Conservation (phyloP, 768 basidiomycete genomes). For the Podaxis rugospora region DNA sequence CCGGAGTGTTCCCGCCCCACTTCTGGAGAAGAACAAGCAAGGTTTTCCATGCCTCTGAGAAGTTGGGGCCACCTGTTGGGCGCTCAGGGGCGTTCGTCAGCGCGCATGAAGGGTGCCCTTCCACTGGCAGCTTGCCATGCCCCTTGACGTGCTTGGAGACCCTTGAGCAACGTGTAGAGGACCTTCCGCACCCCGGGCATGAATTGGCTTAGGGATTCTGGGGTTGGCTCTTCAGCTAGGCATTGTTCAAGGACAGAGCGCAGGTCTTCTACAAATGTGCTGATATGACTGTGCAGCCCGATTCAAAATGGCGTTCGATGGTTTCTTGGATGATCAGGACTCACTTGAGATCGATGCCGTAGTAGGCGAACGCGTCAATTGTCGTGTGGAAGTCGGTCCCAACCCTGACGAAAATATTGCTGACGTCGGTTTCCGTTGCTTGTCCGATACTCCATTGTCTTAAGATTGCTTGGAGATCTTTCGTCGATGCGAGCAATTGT, state of each 20-base stretch:
- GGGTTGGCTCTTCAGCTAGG: conserved; percentile 74
- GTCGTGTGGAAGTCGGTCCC: conserved; percentile 87
- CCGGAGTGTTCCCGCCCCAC: not conserved
- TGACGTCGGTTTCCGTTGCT: conserved; percentile 68
- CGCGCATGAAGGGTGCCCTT: not conserved
- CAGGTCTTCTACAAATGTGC: conserved; percentile 57
- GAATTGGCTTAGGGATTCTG: conserved; percentile 66
- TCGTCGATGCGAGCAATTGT: conserved; percentile 75
- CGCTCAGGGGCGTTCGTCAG: conserved; percentile 4
- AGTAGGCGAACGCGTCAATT: conserved; percentile 67
- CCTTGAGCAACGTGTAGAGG: conserved; percentile 78
- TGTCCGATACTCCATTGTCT: conserved; percentile 60
- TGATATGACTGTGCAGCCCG: conserved; percentile 47
- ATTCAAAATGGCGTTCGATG: not conserved
- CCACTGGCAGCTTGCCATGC: conserved; percentile 29
- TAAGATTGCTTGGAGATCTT: conserved; percentile 71
- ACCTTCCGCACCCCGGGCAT: conserved; percentile 80
- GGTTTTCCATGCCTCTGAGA: not conserved
- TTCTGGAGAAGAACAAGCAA: not conserved
- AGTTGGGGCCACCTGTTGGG: conserved; percentile 1
- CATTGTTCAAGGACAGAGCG: conserved; percentile 60
- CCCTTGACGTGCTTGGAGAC: conserved; percentile 74
- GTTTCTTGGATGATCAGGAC: conserved; percentile 18
- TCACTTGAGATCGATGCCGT: conserved; percentile 76
- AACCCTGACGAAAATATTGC: conserved; percentile 85